Base-by-base conservation (phyloP, 1,139 yeast genomes). In the Candida sp. region DNA sequence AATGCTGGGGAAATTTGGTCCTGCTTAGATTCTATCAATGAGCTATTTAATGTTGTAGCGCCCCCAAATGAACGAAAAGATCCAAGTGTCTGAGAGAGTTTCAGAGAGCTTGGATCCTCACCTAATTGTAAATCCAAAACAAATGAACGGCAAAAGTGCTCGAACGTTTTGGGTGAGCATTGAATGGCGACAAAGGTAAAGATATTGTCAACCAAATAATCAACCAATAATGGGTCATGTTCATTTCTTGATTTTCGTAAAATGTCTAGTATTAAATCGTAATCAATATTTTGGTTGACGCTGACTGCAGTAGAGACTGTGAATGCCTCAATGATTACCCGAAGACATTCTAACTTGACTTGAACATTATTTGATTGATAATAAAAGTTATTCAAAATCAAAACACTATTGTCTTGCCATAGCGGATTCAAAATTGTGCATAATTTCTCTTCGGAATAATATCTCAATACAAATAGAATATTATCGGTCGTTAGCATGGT, bases 391-490 rank as follows among this genome's bases (percentile, higher is more conserved):
- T 69, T 65, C 22, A 82, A 58, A 3, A 83, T 47, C n/a, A 61
- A 63, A 21, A 62, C 58, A 39, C 79, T 65, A 51, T 79, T 78
- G 2, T 66, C 69, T 38, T 64, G 62, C 87, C 90, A 84, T 19
- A 70, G 61, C 0, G 77, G 70, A 37, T 73, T 64, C n/a, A 81
- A 56, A 5, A 81, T 75, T 1, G 82, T 69, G 53, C 90, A 83
- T 22, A 74, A 53, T 42, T 73, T 73, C 43, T 75, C 79, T n/a
- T 72, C 69, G 1, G 64, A 61, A 55, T 79, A 83, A 53, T 68
- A 75, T 5, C 66, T 58, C 33, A 82, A 60, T 1, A 82, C 71
- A 45, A 71, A 70, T 11, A 61, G 51, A 5, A 73, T 68, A 9
- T 66, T 65, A 3, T 60, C 60, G 0, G 64, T 65, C 4, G 75